phyloP scores from a whole-genome alignment of 805 yeast species.

The Kodamaea kaohsiungensis region DNA sequence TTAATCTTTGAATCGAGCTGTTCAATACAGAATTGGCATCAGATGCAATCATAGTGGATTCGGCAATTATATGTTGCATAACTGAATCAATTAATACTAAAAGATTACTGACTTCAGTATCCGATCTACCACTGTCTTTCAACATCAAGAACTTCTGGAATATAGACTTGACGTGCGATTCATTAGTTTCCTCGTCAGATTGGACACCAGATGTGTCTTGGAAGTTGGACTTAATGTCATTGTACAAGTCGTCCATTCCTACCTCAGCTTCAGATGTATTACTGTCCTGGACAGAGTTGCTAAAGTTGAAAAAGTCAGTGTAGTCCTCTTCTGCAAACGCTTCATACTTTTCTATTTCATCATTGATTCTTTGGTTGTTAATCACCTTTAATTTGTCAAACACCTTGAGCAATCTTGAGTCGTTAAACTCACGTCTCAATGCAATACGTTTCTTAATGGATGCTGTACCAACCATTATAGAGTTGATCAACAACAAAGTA shows the following conservation, averaged over 20 bases:
- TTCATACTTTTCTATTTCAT: constrained; percentile 41
- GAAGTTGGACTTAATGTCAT: constrained; percentile 12
- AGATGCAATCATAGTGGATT: constrained; percentile 21
- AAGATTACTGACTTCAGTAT: constrained; percentile 24
- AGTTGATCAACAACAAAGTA: constrained; percentile 37
- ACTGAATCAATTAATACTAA: constrained; percentile 32
- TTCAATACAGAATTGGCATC: constrained; percentile 30
- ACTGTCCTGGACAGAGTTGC: constrained; percentile 9
- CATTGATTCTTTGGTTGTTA: constrained; percentile 31
- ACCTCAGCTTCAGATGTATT: constrained; percentile 10
- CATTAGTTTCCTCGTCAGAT: neutral
- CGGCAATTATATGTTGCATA: constrained; percentile 31
- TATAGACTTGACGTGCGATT: constrained; percentile 19
- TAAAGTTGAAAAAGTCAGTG: constrained; percentile 19
- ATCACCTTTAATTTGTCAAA: constrained; percentile 36
- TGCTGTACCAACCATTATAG: constrained; percentile 30
- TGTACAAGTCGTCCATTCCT: constrained; percentile 14
- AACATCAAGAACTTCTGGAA: constrained; percentile 28
- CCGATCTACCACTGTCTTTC: constrained; percentile 25
- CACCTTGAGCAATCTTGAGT: constrained; percentile 35
- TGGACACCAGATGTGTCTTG: neutral
- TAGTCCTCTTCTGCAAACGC: constrained; percentile 42
- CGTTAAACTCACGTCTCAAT: constrained; percentile 37
- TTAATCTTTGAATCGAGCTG: constrained; percentile 33
- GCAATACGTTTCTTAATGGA: constrained; percentile 27